Evolutionary conservation across 1,284 basidiomycete genomes (phyloP), one percentile per base, ranked within the genome.

Genomic region (Pseudozyma thailandica): DNA sequence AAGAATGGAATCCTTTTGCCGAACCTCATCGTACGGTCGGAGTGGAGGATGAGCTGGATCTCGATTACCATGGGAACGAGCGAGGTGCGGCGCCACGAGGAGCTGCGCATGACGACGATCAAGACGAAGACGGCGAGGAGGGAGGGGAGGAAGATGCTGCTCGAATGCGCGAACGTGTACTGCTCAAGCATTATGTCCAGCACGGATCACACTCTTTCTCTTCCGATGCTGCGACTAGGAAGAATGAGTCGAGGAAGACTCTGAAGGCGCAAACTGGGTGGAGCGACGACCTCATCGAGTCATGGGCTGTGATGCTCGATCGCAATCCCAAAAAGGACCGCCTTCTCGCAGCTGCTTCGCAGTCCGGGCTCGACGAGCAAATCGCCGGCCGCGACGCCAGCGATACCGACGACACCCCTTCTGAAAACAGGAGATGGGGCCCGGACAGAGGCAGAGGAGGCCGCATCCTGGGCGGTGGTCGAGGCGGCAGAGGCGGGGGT

Each of bases 231-330:
- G n/a, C 21, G 7, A 57, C 53, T 9, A 45, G 72, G n/a, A 55
- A 55, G 26, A 63, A 54, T 27, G 47, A 54, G 12, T 30, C 16
- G 1, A 41, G 74, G 20, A 27, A 51, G 39, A 25, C 28, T 30
- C 48, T 75, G 30, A 58, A 49, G 27, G 38, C 46, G 27, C 30
- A 58, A 33, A 65, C 50, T 7, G 63, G 66, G 6, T 75, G 60
- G 71, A 70, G 66, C 30, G 74, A 75, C 26, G 62, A 58, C 21
- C 49, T 78, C 42, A 57, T 78, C 50, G 75, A 78, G 48, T 74
- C 74, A 25, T 78, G 75, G 75, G 75, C 61, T 7, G 60, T 64
- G 9, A 75, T 75, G 74, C 62, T 78, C 28, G 68, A 75, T 30
- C 53, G 74, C 27, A 78, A 75, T 49, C 74, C 74, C 8, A 44